These are phyloP conservation scores for Turnera subulata DNA, from an alignment of 345 rosid species.

Conservation along the genomic window DNA sequence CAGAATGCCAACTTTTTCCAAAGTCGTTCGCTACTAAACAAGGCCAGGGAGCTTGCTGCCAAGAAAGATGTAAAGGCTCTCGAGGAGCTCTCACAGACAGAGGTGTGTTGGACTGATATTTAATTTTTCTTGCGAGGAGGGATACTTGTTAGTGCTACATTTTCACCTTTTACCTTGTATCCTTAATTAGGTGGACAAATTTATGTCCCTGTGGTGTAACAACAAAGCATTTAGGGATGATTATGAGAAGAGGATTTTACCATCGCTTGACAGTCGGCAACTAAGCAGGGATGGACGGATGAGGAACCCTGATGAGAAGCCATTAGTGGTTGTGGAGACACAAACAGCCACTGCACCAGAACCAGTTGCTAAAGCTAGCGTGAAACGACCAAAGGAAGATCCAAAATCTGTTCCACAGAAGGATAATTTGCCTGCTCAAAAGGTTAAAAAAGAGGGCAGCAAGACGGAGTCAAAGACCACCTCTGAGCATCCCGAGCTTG, in stretches of 20 bases:
- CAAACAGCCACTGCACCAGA: constrained; percentile 31
- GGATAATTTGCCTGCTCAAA: constrained; percentile 32
- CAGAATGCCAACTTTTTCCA: constrained; percentile 54
- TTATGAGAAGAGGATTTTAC: constrained; percentile 62
- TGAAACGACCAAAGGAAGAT: constrained; percentile 60
- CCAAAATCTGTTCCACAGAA: constrained; percentile 40
- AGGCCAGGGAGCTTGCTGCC: constrained; percentile 61
- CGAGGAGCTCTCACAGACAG: constrained; percentile 40
- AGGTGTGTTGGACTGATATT: constrained; percentile 36
- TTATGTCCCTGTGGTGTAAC: constrained; percentile 65
- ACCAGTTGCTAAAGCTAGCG: constrained; percentile 40
- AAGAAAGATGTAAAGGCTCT: constrained; percentile 54
- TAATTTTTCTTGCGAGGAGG: constrained; percentile 3
- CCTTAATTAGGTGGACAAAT: constrained; percentile 60
- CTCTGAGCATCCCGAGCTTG: constrained; percentile 29
- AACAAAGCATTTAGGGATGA: constrained; percentile 77
- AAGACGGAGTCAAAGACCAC: constrained; percentile 31
- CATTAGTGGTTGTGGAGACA: constrained; percentile 41
- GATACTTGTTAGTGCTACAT: constrained; percentile 2
- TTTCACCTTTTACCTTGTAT: constrained; percentile 16
- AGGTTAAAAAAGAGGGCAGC: constrained; percentile 40
- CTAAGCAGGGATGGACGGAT: constrained; percentile 69
- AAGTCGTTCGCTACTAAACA: constrained; percentile 41
- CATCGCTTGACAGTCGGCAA: constrained; percentile 57
- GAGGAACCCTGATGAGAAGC: constrained; percentile 59